These are phyloP conservation scores for Aristolochia contorta DNA, from an alignment of 164 flowering plant species.

Conservation along the genomic window DNA sequence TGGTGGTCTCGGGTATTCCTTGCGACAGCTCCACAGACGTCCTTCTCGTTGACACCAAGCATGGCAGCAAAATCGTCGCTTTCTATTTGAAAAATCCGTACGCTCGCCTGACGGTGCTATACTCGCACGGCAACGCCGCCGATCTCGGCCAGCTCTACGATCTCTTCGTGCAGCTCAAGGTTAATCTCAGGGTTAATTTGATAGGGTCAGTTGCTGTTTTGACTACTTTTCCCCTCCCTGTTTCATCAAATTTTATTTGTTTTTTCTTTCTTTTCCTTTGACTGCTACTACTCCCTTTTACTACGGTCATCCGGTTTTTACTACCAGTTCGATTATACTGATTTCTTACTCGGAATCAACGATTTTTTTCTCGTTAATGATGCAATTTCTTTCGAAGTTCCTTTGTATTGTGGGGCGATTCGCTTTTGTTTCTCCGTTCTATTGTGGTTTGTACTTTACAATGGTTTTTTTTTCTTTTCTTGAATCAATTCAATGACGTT, in stretches of 20 bases:
- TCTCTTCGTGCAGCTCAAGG: conserved; percentile 86
- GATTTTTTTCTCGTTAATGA: too few species aligned
- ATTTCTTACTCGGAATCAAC: too few species aligned
- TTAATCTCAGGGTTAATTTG: conserved; percentile 85
- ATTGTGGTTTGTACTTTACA: too few species aligned
- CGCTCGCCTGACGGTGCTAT: conserved; percentile 79
- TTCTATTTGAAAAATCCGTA: conserved; percentile 70
- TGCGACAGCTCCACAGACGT: conserved; percentile 62
- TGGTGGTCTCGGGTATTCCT: conserved; percentile 36
- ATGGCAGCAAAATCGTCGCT: conserved; percentile 81
- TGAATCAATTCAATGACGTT: too few species aligned
- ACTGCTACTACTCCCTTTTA: too few species aligned
- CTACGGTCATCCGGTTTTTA: too few species aligned
- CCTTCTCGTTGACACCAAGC: conserved; percentile 46
- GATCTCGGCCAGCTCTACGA: conserved; percentile 94
- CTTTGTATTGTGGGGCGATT: too few species aligned
- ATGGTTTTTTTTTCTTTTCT: too few species aligned
- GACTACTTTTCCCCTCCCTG: background rate
- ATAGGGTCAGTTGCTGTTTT: conserved; percentile 54
- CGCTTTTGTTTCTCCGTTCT: too few species aligned
- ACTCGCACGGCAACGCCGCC: conserved; percentile 97
- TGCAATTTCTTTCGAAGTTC: too few species aligned
- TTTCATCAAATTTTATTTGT: background rate
- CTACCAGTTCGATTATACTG: too few species aligned
- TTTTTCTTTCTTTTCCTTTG: background rate